phyloP scores from a whole-genome alignment of 345 rosid species.

The Barbarea vulgaris region DNA sequence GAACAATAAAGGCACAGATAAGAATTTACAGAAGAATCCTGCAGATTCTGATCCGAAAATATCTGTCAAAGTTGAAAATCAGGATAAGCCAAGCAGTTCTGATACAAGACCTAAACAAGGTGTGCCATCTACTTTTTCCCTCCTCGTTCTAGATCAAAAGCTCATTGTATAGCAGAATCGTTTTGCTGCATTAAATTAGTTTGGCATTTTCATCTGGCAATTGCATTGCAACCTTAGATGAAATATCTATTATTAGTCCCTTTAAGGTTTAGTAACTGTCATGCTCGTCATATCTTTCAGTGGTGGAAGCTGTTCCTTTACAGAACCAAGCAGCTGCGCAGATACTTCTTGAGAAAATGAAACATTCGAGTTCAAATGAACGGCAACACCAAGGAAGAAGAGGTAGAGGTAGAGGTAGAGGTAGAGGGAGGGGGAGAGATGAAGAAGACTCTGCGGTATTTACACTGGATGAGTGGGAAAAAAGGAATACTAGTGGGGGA shows the following conservation, averaged over 20 bases:
- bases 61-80: constrained; percentile 41
- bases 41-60: constrained; percentile 38
- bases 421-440: constrained; percentile 58
- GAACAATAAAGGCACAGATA: constrained; percentile 34
- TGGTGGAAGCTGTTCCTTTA: constrained; percentile 65
- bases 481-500: constrained; percentile 46
- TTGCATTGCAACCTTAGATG: constrained; percentile 1
- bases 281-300: constrained; percentile 42
- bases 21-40: constrained; percentile 34
- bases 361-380: constrained; percentile 45
- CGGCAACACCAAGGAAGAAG: constrained; percentile 51
- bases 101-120: constrained; percentile 80
- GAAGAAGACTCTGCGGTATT: constrained; percentile 64
- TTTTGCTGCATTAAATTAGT: neutral
- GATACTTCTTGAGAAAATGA: constrained; percentile 84
- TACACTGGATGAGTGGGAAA: constrained; percentile 82
- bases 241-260: neutral
- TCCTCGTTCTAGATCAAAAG: constrained; percentile 8
- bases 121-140: constrained; percentile 29
- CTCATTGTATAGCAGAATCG: neutral
- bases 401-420: constrained; percentile 55
- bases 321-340: constrained; percentile 97
- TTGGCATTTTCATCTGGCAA: constrained; percentile 8
- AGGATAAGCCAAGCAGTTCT: constrained; percentile 62
- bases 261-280: neutral